Evolutionary conservation across 2,329 filamentous ascomycete genomes (phyloP).

Genomic region (Epichloe brachyelytri): DNA sequence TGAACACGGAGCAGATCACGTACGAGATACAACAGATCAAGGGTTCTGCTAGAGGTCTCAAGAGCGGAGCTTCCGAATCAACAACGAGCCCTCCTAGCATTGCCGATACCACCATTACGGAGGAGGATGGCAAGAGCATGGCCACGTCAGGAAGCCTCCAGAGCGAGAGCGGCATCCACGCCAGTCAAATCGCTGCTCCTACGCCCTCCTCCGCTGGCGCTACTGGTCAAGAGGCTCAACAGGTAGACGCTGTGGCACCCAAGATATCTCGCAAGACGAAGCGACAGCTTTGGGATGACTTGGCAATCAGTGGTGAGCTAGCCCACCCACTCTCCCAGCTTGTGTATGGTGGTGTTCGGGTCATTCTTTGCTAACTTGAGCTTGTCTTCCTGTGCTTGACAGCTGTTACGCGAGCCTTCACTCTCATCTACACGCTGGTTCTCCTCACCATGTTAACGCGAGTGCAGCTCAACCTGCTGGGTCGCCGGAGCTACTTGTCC

Average conservation of each 20-base stretch:
- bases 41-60: slow-evolving; percentile 45
- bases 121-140: slow-evolving; percentile 72
- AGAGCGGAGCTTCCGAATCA: slow-evolving; percentile 40
- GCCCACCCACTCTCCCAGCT: neutral
- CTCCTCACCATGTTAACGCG: slow-evolving; percentile 85
- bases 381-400: neutral
- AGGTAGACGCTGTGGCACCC: slow-evolving; percentile 26
- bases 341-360: no score
- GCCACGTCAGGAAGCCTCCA: slow-evolving; percentile 44
- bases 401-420: slow-evolving; percentile 82
- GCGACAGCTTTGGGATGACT: slow-evolving; percentile 89
- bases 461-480: slow-evolving; percentile 93
- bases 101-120: slow-evolving; percentile 59
- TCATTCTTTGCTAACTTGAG: neutral
- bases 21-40: slow-evolving; percentile 93
- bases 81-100: slow-evolving; percentile 43
- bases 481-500: slow-evolving; percentile 87
- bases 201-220: slow-evolving; percentile 27
- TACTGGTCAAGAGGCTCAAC: slow-evolving; percentile 20
- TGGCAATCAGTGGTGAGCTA: slow-evolving; percentile 80
- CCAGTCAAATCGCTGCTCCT: slow-evolving; percentile 59
- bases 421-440: slow-evolving; percentile 79
- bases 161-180: slow-evolving; percentile 72
- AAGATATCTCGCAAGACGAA: slow-evolving; percentile 60
- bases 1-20: slow-evolving; percentile 87